Evolutionary conservation across 2,329 filamentous ascomycete genomes (phyloP).

Genomic region (Colletotrichum navitas): DNA sequence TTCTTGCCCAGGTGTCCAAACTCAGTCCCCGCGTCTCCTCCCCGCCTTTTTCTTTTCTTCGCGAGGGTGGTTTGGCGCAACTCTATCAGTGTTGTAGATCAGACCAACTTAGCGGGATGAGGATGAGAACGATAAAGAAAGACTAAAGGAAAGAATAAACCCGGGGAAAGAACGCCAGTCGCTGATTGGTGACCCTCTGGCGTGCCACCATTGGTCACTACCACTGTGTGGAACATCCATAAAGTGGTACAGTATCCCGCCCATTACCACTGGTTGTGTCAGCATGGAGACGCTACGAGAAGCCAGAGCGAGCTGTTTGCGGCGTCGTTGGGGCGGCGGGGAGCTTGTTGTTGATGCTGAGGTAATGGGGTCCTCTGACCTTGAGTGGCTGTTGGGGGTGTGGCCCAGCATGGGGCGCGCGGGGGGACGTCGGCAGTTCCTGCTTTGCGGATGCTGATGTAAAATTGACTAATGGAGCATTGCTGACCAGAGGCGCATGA

Average conservation of each 20-base stretch:
- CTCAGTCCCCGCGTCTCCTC: not conserved
- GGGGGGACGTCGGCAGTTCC: not conserved
- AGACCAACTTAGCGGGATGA: slow-evolving; percentile 8
- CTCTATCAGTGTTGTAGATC: slow-evolving; percentile 16
- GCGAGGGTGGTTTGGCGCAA: slow-evolving; percentile 1
- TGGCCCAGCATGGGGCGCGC: slow-evolving; percentile 1
- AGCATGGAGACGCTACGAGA: not conserved
- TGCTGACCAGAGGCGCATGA: slow-evolving; percentile 38
- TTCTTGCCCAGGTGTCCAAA: not conserved
- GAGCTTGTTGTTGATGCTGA: slow-evolving; percentile 1
- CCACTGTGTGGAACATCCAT: not conserved
- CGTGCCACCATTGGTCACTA: not conserved
- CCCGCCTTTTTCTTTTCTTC: not conserved
- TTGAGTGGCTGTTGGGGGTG: not conserved
- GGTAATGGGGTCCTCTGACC: not conserved
- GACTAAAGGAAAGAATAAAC: not conserved
- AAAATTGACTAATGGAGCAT: slow-evolving; percentile 47
- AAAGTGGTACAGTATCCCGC: no score
- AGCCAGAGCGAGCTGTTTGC: slow-evolving; percentile 7
- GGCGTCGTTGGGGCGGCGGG: slow-evolving; percentile 5
- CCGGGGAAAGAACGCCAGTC: slow-evolving; percentile 14
- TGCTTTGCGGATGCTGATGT: slow-evolving; percentile 46
- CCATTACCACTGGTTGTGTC: slow-evolving; percentile 16
- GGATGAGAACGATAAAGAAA: not conserved
- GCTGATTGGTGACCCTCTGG: slow-evolving; percentile 22